Percentiles rank a stretch among this genome's conserved stretches.
Evolutionary conservation across 2,329 filamentous ascomycete genomes (phyloP).

Genomic region (Fusarium nygamai): DNA sequence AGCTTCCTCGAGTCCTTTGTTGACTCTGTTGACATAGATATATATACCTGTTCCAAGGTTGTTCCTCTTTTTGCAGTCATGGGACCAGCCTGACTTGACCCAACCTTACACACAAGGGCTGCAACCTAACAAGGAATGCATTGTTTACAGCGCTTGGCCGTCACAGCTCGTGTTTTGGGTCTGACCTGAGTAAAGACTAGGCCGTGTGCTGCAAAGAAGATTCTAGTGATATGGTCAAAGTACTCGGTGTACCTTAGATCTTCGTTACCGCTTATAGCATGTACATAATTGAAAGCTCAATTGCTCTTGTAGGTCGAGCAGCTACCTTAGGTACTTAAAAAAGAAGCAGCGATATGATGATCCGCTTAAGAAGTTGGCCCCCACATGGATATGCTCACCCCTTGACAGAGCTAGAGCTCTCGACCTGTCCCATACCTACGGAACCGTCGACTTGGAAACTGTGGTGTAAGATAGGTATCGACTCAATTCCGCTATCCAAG

Average conservation of each 20-base stretch:
- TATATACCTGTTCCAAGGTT: conserved; percentile 24
- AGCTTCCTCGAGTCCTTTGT: neutral
- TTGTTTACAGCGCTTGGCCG: conserved; percentile 16
- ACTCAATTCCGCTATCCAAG: neutral
- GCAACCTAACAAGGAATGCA: conserved; percentile 20
- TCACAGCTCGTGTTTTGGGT: neutral
- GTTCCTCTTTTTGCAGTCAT: conserved; percentile 38
- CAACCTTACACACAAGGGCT: conserved; percentile 33
- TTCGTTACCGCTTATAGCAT: neutral
- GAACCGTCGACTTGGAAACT: neutral
- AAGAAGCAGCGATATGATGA: neutral
- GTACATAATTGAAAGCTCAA: neutral
- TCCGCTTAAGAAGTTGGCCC: neutral
- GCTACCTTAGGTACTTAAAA: neutral
- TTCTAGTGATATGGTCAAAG: neutral
- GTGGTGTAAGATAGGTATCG: neutral
- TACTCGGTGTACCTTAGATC: neutral
- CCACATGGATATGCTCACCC: conserved; percentile 35
- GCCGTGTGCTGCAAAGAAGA: neutral
- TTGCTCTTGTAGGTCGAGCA: conserved; percentile 1
- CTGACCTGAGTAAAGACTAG: neutral
- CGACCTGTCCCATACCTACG: neutral
- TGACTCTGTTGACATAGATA: conserved; percentile 21
- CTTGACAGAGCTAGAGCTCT: conserved; percentile 10
- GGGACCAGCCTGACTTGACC: conserved; percentile 35